phyloP scores from a whole-genome alignment of 768 basidiomycete species.

The Hypholoma sublateritium region DNA sequence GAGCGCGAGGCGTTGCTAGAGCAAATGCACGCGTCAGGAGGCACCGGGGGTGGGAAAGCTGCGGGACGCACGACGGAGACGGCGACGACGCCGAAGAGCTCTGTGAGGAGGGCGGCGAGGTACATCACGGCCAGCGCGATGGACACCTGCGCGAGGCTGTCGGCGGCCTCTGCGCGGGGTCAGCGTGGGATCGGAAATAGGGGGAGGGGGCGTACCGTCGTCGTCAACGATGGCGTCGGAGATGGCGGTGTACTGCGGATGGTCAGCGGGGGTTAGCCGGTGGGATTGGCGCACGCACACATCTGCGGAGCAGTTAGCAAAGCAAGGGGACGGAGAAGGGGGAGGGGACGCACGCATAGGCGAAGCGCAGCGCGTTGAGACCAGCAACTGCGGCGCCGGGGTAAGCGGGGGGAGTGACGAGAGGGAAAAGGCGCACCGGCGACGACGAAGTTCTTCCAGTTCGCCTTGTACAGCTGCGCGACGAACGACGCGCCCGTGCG shows the following conservation, averaged over 20 bases:
- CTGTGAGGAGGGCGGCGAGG: constrained; percentile 27
- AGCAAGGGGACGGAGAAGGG: too few species aligned
- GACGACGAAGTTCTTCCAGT: constrained; percentile 42
- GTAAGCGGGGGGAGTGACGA: not conserved
- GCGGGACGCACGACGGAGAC: constrained; percentile 22
- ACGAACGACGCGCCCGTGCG: constrained; percentile 25
- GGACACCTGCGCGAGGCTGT: constrained; percentile 32
- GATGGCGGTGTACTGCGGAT: constrained; percentile 30
- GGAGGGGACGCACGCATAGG: constrained; percentile 30
- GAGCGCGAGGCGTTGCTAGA: constrained; percentile 27
- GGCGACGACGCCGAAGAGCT: constrained; percentile 32
- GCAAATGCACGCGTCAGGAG: not conserved
- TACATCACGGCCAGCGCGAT: constrained; percentile 40
- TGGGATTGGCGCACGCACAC: not conserved
- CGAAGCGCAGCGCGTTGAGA: constrained; percentile 39
- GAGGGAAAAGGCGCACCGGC: constrained; percentile 24
- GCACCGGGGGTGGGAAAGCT: constrained; percentile 6
- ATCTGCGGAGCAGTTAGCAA: not conserved
- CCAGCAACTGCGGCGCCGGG: constrained; percentile 29
- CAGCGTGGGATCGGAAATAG: not conserved
- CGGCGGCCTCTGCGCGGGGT: constrained; percentile 25
- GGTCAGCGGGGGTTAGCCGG: too few species aligned
- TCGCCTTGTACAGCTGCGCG: constrained; percentile 35
- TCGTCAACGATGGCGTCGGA: constrained; percentile 35
- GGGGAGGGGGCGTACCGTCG: constrained; percentile 15